Conservation (phyloP, 1,284 basidiomycete genomes). For the Sanghuangporus sanghuang region DNA sequence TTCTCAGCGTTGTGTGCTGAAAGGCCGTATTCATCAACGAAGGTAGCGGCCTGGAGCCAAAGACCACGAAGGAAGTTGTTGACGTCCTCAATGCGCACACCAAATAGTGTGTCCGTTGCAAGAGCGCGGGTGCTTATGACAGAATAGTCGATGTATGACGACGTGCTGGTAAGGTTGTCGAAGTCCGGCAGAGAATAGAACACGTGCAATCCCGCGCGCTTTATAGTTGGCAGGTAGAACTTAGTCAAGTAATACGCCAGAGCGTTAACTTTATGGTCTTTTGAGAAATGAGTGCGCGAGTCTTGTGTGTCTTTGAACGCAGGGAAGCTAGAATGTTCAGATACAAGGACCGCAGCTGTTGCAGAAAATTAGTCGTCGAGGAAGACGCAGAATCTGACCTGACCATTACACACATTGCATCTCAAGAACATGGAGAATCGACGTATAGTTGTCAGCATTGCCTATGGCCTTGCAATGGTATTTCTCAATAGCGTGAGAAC, state of each 20-base stretch:
- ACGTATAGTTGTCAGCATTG: constrained; percentile 7
- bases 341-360: constrained; percentile 13
- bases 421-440: constrained; percentile 10
- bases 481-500: constrained; percentile 10
- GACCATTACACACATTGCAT: constrained; percentile 5
- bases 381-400: background rate
- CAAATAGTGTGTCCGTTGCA: constrained; percentile 23
- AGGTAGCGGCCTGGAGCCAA: constrained; percentile 30
- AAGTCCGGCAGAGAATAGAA: constrained; percentile 20
- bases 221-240: constrained; percentile 17
- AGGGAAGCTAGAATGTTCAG: constrained; percentile 13
- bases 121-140: constrained; percentile 12
- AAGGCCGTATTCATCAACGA: constrained; percentile 18
- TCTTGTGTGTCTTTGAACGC: background rate
- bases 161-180: constrained; percentile 18
- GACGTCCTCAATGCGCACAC: constrained; percentile 27
- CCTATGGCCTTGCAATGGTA: constrained; percentile 9
- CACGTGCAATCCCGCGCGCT: constrained; percentile 16
- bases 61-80: constrained; percentile 27
- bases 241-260: constrained; percentile 15
- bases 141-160: constrained; percentile 19
- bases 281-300: background rate
- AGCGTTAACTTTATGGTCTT: constrained; percentile 4
- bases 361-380: background rate
- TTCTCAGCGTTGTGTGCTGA: constrained; percentile 17